phyloP scores from a whole-genome alignment of 768 basidiomycete species.

The Pleurotus cornucopiae region DNA sequence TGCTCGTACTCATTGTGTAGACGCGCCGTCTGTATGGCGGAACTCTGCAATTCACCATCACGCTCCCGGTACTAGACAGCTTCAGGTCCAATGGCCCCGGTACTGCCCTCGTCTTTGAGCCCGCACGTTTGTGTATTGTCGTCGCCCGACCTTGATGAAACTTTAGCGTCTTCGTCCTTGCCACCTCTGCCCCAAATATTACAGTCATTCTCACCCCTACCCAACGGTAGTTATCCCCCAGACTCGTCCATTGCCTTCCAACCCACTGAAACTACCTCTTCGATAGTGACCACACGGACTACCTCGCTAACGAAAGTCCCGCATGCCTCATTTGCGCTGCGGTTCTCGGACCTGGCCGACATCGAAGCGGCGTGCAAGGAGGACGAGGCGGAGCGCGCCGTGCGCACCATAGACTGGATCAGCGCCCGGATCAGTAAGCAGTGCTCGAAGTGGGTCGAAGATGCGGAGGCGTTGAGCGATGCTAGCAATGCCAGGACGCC shows the following conservation, averaged over 20 bases:
- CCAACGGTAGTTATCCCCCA: conserved; percentile 50
- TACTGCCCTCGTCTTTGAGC: conserved; percentile 69
- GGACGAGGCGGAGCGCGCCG: conserved; percentile 75
- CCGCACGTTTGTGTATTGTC: conserved; percentile 76
- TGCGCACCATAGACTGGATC: conserved; percentile 85
- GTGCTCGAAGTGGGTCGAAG: conserved; percentile 68
- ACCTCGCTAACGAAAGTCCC: conserved; percentile 66
- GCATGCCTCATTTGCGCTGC: conserved; percentile 67
- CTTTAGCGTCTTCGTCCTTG: conserved; percentile 54
- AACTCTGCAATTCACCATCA: background rate
- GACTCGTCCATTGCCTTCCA: no score
- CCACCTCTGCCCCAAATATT: conserved; percentile 71
- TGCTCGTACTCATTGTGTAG: background rate
- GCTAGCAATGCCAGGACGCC: conserved; percentile 49
- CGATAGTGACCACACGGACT: conserved; percentile 73
- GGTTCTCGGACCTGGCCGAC: conserved; percentile 73
- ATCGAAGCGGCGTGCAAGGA: conserved; percentile 74
- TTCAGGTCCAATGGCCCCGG: conserved; percentile 35
- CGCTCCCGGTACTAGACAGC: background rate
- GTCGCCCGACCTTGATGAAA: conserved; percentile 63
- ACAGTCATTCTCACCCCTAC: conserved; percentile 81
- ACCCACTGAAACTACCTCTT: background rate
- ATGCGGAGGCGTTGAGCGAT: conserved; percentile 46
- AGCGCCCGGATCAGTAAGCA: conserved; percentile 62
- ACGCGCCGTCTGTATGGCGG: background rate